Base-by-base conservation (phyloP, 2,329 filamentous ascomycete genomes). In the Stachybotrys echinatus region DNA sequence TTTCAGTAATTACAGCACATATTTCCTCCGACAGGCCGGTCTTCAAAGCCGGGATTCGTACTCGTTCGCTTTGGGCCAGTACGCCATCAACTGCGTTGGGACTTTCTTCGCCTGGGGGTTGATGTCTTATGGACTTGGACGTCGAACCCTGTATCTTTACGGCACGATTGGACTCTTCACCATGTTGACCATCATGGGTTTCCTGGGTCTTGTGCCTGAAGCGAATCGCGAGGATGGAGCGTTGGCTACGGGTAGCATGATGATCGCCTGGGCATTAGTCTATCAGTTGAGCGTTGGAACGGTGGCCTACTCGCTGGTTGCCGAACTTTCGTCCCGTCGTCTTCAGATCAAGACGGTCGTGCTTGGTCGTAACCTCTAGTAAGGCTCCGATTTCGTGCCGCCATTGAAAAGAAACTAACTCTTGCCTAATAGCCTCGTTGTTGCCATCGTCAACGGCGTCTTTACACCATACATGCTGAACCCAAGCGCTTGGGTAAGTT, bases 381-480 rank as follows among this genome's bases (percentile, higher is more conserved):
- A 66, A 67, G 76, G n/a, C n/a, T n/a, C n/a, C n/a, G n/a, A n/a
- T n/a, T n/a, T 71, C 19, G 1, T n/a, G n/a, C n/a, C n/a, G n/a
- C n/a, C n/a, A n/a, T n/a, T n/a, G n/a, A n/a, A n/a, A n/a, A n/a
- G n/a, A n/a, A n/a, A n/a, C 6, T 18, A 31, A 22, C 17, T 27
- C 12, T 45, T 38, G 55, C 55, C 44, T 56, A 49, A 45, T 45
- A 82, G 80, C 75, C 92, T 94, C 61, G 73, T 95, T 47, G 87
- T 92, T 42, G 86, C 81, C 55, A 95, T 96, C 57, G 71, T 95
- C 59, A 89, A 84, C 63, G 85, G 83, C 47, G 86, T 95, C 4
- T 69, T 96, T 39, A 95, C 89, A 0, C 91, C 91, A 0, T 95
- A 95, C 70, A 96, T 96, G 91, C 78, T 95, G 40, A 96, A 96